Percentiles rank a stretch among this genome's conserved stretches.
Conservation (phyloP, 257 asterid species). For the Nicotiana undulata region DNA sequence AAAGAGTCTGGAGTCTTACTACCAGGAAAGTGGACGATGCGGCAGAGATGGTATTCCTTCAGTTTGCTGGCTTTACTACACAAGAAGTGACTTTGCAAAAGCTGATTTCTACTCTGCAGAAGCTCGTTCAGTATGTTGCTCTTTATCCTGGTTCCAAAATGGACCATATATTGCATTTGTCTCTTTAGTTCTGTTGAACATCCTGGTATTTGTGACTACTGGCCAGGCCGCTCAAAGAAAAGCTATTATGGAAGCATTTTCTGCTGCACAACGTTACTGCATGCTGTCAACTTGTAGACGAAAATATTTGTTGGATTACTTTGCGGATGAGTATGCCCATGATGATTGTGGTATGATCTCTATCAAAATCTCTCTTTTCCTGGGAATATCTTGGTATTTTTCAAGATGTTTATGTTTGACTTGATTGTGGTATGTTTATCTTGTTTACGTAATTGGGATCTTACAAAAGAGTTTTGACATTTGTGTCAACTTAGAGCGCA, state of each 20-base stretch:
- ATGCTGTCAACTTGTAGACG: slow-evolving; percentile 83
- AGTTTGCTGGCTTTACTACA: slow-evolving; percentile 72
- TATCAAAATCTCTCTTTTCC: not conserved
- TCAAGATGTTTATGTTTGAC: not conserved
- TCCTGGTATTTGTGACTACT: slow-evolving; percentile 6
- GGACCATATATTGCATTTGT: not conserved
- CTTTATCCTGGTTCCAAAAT: slow-evolving; percentile 10
- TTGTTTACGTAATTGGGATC: not conserved
- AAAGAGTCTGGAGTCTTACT: slow-evolving; percentile 93
- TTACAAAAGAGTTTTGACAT: not conserved
- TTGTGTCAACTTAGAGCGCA: not conserved
- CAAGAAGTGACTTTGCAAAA: slow-evolving; percentile 74
- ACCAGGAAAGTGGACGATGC: slow-evolving; percentile 98
- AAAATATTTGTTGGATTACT: slow-evolving; percentile 74
- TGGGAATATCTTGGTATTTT: not conserved
- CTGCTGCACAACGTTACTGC: slow-evolving; percentile 76
- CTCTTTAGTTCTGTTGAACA: not conserved
- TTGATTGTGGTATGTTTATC: not conserved
- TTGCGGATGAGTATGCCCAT: slow-evolving; percentile 51
- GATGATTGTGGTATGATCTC: slow-evolving; percentile 57
- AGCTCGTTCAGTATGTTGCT: slow-evolving; percentile 58
- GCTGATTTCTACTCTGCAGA: slow-evolving; percentile 80
- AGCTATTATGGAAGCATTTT: slow-evolving; percentile 71
- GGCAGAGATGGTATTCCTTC: slow-evolving; percentile 95
- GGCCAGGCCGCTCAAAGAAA: slow-evolving; percentile 70